These are phyloP conservation scores for Pythium scleroteichum DNA, from an alignment of 352 stramenopile genomes.

Conservation along the genomic window DNA sequence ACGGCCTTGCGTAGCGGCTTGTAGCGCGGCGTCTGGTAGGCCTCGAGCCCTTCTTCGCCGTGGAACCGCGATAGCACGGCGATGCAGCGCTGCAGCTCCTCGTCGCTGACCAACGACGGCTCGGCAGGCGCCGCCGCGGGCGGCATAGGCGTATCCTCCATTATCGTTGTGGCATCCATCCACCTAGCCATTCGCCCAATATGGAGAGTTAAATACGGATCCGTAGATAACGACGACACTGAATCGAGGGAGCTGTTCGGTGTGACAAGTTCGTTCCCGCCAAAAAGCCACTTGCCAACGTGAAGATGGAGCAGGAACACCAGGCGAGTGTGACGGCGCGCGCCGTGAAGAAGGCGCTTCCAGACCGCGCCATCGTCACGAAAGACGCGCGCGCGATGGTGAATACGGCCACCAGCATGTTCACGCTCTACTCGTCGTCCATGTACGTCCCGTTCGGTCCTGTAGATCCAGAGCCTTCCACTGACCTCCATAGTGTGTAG, in stretches of 20 bases:
- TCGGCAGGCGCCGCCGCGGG: slow-evolving; percentile 2
- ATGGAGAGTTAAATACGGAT: not conserved
- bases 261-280: slow-evolving; percentile 26
- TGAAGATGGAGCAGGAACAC: slow-evolving; percentile 71
- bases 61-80: slow-evolving; percentile 60
- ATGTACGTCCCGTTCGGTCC: slow-evolving; percentile 39
- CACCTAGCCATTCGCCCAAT: not conserved
- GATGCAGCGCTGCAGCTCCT: slow-evolving; percentile 59
- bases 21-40: slow-evolving; percentile 57
- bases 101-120: slow-evolving; percentile 40
- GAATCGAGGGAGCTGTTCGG: not conserved
- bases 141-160: not conserved
- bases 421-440: slow-evolving; percentile 74
- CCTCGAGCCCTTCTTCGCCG: slow-evolving; percentile 37
- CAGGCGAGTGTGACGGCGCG: slow-evolving; percentile 63
- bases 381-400: slow-evolving; percentile 67
- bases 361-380: slow-evolving; percentile 64
- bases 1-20: slow-evolving; percentile 65
- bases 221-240: slow-evolving; percentile 17
- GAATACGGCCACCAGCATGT: slow-evolving; percentile 76
- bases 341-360: slow-evolving; percentile 67
- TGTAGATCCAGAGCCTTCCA: not conserved
- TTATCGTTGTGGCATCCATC: not conserved
- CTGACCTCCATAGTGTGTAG: slow-evolving; percentile 23
- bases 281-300: slow-evolving; percentile 20